A percentile compares a stretch with the other conserved stretches of the same genome.
Evolutionary conservation across 208 protist genomes (phyloP).

Genomic region (Kentomonas sorsogonicus): DNA sequence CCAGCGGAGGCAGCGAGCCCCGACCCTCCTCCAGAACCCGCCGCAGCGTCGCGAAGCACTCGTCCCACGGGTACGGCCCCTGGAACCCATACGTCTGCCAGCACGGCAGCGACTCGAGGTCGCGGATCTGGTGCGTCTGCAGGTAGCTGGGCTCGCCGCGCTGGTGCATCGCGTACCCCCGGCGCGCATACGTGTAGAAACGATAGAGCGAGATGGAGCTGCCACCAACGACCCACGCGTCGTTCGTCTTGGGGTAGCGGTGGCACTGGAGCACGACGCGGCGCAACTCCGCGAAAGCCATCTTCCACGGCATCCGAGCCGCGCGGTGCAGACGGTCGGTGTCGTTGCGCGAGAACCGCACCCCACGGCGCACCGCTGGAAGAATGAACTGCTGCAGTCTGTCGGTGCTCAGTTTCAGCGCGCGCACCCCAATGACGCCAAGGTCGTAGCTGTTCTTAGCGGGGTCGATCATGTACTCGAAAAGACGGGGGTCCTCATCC

Average conservation of each 20-base stretch:
- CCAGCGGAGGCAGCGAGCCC: conserved; percentile 37
- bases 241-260: conserved; percentile 76
- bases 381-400: conserved; percentile 53
- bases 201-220: conserved; percentile 65
- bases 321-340: conserved; percentile 61
- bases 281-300: conserved; percentile 55
- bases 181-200: conserved; percentile 65
- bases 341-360: conserved; percentile 57
- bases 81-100: conserved; percentile 62
- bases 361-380: conserved; percentile 62
- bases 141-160: conserved; percentile 41
- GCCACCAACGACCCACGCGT: conserved; percentile 70
- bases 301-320: conserved; percentile 59
- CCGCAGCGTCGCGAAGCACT: conserved; percentile 55
- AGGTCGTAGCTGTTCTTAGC: conserved; percentile 69
- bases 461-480: conserved; percentile 80
- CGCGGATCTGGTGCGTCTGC: conserved; percentile 60
- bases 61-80: conserved; percentile 69
- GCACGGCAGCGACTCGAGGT: conserved; percentile 59
- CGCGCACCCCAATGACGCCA: conserved; percentile 58
- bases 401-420: conserved; percentile 50
- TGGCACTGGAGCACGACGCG: conserved; percentile 69
- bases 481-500: conserved; percentile 74
- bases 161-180: conserved; percentile 47
- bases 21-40: conserved; percentile 23